A percentile compares a stretch with the other conserved stretches of the same genome.
Conservation (phyloP, 2,329 filamentous ascomycete species). For the Aureobasidium lini region DNA sequence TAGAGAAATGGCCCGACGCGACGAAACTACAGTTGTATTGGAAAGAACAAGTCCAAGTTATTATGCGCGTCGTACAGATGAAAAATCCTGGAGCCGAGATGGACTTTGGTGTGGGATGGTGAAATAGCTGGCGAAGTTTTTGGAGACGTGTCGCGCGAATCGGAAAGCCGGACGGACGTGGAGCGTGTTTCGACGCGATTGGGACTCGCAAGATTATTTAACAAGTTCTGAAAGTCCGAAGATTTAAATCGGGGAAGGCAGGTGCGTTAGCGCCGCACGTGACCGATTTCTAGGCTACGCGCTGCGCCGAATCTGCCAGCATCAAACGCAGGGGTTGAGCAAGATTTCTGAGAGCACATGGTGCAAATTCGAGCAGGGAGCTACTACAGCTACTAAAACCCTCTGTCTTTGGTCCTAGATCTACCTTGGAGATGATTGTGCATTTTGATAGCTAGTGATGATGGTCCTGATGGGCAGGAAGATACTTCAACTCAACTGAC, state of each 20-base stretch:
- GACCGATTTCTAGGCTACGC: neutral
- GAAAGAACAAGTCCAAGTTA: neutral
- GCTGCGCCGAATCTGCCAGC: neutral
- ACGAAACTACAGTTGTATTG: slow-evolving; percentile 8
- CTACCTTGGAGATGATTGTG: too few relatives aligned
- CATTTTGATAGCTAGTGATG: neutral
- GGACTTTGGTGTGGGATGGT: neutral
- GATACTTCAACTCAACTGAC: too few relatives aligned
- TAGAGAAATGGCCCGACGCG: slow-evolving; percentile 5
- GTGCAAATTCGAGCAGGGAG: too few relatives aligned
- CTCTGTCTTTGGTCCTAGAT: too few relatives aligned
- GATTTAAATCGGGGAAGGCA: neutral
- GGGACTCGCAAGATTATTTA: slow-evolving; percentile 5
- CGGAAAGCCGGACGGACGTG: slow-evolving; percentile 12
- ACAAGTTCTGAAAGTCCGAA: slow-evolving; percentile 8
- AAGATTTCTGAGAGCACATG: neutral
- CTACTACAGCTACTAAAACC: too few relatives aligned
- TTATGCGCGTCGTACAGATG: slow-evolving; percentile 11
- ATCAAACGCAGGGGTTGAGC: neutral
- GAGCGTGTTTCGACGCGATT: slow-evolving; percentile 12
- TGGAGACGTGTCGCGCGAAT: slow-evolving; percentile 11
- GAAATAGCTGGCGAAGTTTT: neutral
- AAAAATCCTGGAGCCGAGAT: slow-evolving; percentile 5
- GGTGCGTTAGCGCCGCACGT: neutral
- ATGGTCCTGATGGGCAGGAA: neutral